These are phyloP conservation scores for Globomyces pollinis-pini DNA, from an alignment of 192 early-diverging fungal genomes.

Conservation along the genomic window DNA sequence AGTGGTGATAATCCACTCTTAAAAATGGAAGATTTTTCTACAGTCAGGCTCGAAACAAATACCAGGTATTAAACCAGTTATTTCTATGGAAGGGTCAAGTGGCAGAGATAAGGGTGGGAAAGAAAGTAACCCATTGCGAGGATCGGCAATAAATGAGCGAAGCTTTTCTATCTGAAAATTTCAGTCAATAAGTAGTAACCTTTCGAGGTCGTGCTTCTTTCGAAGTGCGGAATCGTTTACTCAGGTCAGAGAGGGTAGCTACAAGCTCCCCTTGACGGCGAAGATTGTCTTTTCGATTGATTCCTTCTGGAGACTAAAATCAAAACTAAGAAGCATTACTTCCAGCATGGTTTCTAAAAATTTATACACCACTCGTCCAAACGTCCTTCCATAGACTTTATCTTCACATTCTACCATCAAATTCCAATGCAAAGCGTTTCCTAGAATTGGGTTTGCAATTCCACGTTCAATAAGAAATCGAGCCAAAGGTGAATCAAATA, in stretches of 20 bases:
- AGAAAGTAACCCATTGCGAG: slow-evolving; percentile 69
- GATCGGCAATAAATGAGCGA: slow-evolving; percentile 66
- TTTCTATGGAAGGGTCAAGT: slow-evolving; percentile 80
- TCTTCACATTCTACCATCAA: slow-evolving; percentile 95
- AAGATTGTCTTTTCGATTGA: slow-evolving; percentile 63
- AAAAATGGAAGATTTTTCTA: slow-evolving; percentile 81
- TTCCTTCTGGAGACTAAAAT: slow-evolving; percentile 38
- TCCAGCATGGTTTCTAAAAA: slow-evolving; percentile 74
- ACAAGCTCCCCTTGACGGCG: slow-evolving; percentile 81
- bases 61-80: slow-evolving; percentile 79
- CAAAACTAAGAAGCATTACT: slow-evolving; percentile 38
- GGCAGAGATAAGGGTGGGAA: slow-evolving; percentile 84
- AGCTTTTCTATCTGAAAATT: slow-evolving; percentile 87
- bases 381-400: slow-evolving; percentile 72
- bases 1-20: slow-evolving; percentile 87
- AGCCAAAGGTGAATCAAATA: slow-evolving; percentile 59
- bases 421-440: slow-evolving; percentile 96
- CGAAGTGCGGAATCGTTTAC: slow-evolving; percentile 61
- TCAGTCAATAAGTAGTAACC: slow-evolving; percentile 44
- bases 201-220: slow-evolving; percentile 85
- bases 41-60: too few species aligned
- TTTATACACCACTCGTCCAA: slow-evolving; percentile 74
- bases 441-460: slow-evolving; percentile 73
- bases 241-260: slow-evolving; percentile 60
- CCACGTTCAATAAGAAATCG: slow-evolving; percentile 87